Percentiles rank a stretch among this genome's conserved stretches.
Evolutionary conservation across 2,329 filamentous ascomycete species (phyloP).

Genomic region (Aspergillus novofumigatus): DNA sequence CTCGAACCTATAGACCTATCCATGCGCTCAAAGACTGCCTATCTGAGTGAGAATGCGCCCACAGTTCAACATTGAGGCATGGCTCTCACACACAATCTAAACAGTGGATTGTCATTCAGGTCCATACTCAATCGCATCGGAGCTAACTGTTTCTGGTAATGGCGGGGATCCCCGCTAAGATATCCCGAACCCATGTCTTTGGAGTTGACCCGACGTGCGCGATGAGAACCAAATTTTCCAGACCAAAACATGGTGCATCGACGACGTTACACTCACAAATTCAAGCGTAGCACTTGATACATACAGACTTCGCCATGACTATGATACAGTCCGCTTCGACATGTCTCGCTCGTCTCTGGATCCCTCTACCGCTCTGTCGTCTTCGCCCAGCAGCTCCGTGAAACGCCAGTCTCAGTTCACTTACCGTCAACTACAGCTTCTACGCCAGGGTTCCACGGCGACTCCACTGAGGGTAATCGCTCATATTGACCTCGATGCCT

Average conservation of each 20-base stretch:
- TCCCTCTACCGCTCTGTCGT: conserved; percentile 18
- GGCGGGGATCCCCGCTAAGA: background rate
- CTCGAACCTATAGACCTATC: background rate
- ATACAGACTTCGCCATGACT: conserved; percentile 13
- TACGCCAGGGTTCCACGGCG: conserved; percentile 65
- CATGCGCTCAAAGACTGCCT: too few species aligned
- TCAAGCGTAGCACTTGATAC: background rate
- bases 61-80: too few species aligned
- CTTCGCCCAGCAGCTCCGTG: conserved; percentile 45
- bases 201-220: background rate
- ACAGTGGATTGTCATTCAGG: background rate
- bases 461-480: conserved; percentile 82
- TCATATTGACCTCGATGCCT: conserved; percentile 93
- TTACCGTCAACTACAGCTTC: conserved; percentile 73
- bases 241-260: background rate
- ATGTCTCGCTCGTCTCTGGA: conserved; percentile 65
- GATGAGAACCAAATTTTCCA: background rate
- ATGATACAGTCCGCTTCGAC: conserved; percentile 25
- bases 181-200: background rate
- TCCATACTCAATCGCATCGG: background rate
- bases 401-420: conserved; percentile 67
- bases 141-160: background rate
- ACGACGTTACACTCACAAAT: background rate
- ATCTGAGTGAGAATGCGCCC: background rate
- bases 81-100: too few species aligned